phyloP scores from a whole-genome alignment of 805 yeast genomes.

The Sungouiella thailandica region DNA sequence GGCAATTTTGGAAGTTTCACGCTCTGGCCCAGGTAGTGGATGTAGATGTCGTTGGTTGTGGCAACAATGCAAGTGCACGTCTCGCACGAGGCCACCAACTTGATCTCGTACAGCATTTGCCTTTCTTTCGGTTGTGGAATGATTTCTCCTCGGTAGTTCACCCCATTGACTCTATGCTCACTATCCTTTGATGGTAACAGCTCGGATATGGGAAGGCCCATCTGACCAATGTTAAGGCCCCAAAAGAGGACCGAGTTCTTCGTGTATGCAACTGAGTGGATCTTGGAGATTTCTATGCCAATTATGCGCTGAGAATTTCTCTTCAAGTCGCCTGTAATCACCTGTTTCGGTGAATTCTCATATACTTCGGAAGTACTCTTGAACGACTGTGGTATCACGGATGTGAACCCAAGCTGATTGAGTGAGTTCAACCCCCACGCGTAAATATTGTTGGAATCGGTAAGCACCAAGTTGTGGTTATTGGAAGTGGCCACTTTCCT shows the following conservation, averaged over 20 bases:
- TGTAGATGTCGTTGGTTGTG: slow-evolving; percentile 54
- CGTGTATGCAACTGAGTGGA: slow-evolving; percentile 63
- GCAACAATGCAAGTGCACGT: slow-evolving; percentile 63
- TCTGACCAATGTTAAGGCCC: slow-evolving; percentile 82
- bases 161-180: slow-evolving; percentile 25
- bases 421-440: slow-evolving; percentile 76
- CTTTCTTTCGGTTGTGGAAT: slow-evolving; percentile 36
- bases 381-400: slow-evolving; percentile 10
- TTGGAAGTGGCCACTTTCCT: slow-evolving; percentile 42
- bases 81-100: slow-evolving; percentile 60
- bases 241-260: slow-evolving; percentile 50
- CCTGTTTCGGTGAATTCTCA: slow-evolving; percentile 35
- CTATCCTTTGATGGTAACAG: not conserved
- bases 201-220: slow-evolving; percentile 42
- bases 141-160: slow-evolving; percentile 31
- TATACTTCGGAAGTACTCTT: slow-evolving; percentile 25
- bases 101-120: slow-evolving; percentile 46
- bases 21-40: slow-evolving; percentile 54
- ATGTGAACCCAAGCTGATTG: slow-evolving; percentile 57
- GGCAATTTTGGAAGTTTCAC: slow-evolving; percentile 41
- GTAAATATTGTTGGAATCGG: slow-evolving; percentile 48
- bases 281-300: slow-evolving; percentile 58
- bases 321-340: slow-evolving; percentile 40
- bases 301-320: slow-evolving; percentile 23
- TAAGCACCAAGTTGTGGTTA: slow-evolving; percentile 62